These are phyloP conservation scores for Boletus rubropictus DNA, from an alignment of 768 basidiomycete genomes.

Conservation along the genomic window DNA sequence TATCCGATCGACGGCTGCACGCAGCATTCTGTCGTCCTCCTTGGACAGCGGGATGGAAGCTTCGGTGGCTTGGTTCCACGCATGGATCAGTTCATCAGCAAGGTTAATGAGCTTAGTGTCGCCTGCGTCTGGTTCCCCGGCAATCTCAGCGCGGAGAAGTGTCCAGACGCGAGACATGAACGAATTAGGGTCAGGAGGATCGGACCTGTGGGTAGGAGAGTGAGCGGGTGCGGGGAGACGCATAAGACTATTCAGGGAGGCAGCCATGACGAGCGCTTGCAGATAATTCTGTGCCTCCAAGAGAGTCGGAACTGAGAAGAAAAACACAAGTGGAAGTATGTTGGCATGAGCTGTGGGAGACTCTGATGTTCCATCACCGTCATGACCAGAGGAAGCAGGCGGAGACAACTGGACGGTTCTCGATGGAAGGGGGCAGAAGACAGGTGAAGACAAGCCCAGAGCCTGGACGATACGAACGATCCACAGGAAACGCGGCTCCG, in stretches of 20 bases:
- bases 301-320: slow-evolving; percentile 51
- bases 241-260: slow-evolving; percentile 52
- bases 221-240: slow-evolving; percentile 31
- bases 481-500: slow-evolving; percentile 34
- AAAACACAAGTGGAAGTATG: slow-evolving; percentile 57
- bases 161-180: slow-evolving; percentile 63
- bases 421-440: slow-evolving; percentile 29
- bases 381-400: background rate
- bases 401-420: slow-evolving; percentile 10
- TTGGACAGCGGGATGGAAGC: slow-evolving; percentile 15
- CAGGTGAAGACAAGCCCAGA: slow-evolving; percentile 40
- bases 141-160: slow-evolving; percentile 54
- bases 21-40: slow-evolving; percentile 48
- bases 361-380: background rate
- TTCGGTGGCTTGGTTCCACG: slow-evolving; percentile 30
- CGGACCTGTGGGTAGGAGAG: slow-evolving; percentile 8
- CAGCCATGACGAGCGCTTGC: slow-evolving; percentile 64
- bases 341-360: slow-evolving; percentile 28
- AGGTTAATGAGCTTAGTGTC: slow-evolving; percentile 60
- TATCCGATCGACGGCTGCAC: slow-evolving; percentile 58
- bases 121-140: slow-evolving; percentile 27
- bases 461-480: slow-evolving; percentile 43
- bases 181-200: slow-evolving; percentile 18
- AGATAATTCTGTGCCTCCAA: slow-evolving; percentile 61
- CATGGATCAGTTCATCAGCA: slow-evolving; percentile 66